phyloP scores from a whole-genome alignment of 2,329 filamentous ascomycete species.

The Stachybotrys chartarum region DNA sequence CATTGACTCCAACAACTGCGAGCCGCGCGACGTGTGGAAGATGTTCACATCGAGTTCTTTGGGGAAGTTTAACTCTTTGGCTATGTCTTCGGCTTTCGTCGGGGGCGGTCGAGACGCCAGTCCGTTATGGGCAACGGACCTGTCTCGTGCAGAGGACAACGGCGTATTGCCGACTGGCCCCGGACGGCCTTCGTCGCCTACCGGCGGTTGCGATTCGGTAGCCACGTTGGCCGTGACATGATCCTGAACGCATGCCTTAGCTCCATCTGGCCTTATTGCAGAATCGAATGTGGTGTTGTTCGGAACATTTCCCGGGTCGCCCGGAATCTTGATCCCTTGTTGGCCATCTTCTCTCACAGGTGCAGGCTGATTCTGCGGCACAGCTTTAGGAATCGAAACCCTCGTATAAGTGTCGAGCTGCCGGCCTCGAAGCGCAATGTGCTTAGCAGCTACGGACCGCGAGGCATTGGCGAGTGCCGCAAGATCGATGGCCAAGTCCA shows the following conservation, averaged over 20 bases:
- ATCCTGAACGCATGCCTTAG: not conserved
- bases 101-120: conserved; percentile 3
- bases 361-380: not conserved
- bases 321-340: not conserved
- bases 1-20: conserved; percentile 34
- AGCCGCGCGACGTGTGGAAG: conserved; percentile 39
- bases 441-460: conserved; percentile 57
- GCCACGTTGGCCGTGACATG: not conserved
- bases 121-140: not conserved
- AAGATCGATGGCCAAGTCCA: conserved; percentile 61
- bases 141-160: not conserved
- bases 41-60: conserved; percentile 36
- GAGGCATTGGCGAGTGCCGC: conserved; percentile 64
- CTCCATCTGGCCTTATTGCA: not conserved
- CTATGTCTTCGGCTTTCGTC: conserved; percentile 3
- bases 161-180: conserved; percentile 5
- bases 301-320: not conserved
- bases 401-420: conserved; percentile 45
- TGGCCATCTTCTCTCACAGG: not conserved
- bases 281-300: not conserved
- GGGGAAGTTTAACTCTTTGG: conserved; percentile 25
- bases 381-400: conserved; percentile 27
- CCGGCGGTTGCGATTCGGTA: not conserved
- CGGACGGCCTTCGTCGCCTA: not conserved
- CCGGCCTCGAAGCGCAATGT: conserved; percentile 48